A percentile compares a stretch with the other conserved stretches of the same genome.
Evolutionary conservation across 108 stramenopile species (phyloP).

Genomic region (Nannochloropsis gaditana): DNA sequence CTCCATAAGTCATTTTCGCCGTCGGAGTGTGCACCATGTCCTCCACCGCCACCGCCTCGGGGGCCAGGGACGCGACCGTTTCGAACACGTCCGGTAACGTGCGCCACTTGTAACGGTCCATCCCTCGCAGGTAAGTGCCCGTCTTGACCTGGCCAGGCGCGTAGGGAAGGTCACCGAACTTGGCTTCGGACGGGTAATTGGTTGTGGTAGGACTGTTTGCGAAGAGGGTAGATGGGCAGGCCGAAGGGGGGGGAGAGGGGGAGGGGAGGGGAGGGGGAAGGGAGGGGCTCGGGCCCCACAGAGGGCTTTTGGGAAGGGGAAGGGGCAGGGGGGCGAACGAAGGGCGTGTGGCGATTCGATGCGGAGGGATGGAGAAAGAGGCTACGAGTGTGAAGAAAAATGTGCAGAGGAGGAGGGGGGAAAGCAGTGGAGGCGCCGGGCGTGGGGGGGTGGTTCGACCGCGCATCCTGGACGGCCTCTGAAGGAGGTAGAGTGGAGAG

Average conservation of each 20-base stretch:
- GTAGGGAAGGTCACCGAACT: conserved; percentile 12
- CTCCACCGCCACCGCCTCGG: background rate
- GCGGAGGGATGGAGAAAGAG: background rate
- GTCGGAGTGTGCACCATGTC: background rate
- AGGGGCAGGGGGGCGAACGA: background rate
- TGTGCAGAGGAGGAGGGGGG: background rate
- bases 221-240: background rate
- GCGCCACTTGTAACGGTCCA: background rate
- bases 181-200: background rate
- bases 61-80: background rate
- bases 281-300: background rate
- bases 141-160: background rate
- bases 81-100: background rate
- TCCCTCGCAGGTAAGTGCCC: background rate
- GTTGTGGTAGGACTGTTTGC: background rate
- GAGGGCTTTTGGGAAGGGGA: conserved; percentile 7
- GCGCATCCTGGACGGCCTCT: no score
- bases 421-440: background rate
- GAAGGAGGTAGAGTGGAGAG: no score
- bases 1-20: background rate
- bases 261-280: background rate
- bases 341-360: background rate
- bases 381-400: background rate
- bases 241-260: background rate
- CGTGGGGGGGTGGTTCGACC: no score